Evolutionary conservation across 2,329 filamentous ascomycete species (phyloP).

Genomic region (Dactylellina drechsleri): DNA sequence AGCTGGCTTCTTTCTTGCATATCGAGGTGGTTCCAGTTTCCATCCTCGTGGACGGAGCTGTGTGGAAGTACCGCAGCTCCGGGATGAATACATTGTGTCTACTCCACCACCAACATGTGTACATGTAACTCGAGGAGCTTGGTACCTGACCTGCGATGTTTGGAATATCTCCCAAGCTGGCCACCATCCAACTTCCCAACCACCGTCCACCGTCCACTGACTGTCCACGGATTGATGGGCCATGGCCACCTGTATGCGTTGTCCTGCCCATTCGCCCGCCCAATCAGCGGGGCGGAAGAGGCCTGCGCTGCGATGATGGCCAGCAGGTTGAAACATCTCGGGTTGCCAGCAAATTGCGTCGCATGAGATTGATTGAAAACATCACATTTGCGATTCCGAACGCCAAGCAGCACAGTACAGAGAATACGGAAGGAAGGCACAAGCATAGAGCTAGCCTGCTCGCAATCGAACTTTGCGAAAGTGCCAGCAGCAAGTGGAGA

Average conservation of each 20-base stretch:
- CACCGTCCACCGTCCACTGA: background rate
- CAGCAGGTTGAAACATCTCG: slow-evolving; percentile 44
- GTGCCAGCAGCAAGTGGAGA: slow-evolving; percentile 35
- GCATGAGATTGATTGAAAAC: slow-evolving; percentile 37
- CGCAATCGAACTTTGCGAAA: slow-evolving; percentile 9
- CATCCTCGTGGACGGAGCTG: slow-evolving; percentile 50
- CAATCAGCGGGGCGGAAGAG: slow-evolving; percentile 35
- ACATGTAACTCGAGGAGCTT: too few relatives aligned
- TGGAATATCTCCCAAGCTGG: too few relatives aligned
- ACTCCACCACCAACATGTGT: slow-evolving; percentile 1
- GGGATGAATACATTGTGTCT: slow-evolving; percentile 32
- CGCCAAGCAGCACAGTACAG: slow-evolving; percentile 2
- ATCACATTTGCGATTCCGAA: slow-evolving; percentile 22
- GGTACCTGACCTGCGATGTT: slow-evolving; percentile 1
- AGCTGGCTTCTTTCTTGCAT: slow-evolving; percentile 43
- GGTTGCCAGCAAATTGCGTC: slow-evolving; percentile 48
- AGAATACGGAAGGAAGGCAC: slow-evolving; percentile 25
- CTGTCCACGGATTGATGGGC: background rate
- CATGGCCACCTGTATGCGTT: slow-evolving; percentile 36
- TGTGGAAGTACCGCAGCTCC: slow-evolving; percentile 49
- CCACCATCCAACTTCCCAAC: background rate
- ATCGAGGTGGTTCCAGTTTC: background rate
- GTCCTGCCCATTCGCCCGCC: slow-evolving; percentile 38
- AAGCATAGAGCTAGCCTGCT: slow-evolving; percentile 11
- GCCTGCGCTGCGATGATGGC: background rate